Conservation (phyloP, 352 stramenopile species). For the Globisporangium mamillatum region DNA sequence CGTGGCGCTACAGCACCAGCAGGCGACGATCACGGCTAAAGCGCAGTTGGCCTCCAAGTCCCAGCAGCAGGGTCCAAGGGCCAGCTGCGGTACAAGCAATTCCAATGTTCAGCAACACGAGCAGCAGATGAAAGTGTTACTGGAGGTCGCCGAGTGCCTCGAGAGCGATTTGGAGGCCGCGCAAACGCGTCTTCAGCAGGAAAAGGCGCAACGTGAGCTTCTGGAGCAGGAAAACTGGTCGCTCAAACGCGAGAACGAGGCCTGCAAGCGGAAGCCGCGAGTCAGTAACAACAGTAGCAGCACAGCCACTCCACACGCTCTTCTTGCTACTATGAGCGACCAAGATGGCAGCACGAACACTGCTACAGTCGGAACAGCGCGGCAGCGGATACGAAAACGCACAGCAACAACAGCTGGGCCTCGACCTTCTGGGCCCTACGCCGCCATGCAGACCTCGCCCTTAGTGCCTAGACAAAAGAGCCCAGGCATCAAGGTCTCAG, state of each 20-base stretch:
- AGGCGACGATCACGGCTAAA: constrained; percentile 14
- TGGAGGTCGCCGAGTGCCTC: constrained; percentile 61
- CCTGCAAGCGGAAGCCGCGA: constrained; percentile 14
- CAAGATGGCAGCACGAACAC: background rate
- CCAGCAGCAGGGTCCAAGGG: background rate
- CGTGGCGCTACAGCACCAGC: constrained; percentile 32
- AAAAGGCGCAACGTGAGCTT: constrained; percentile 44
- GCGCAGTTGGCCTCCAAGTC: background rate
- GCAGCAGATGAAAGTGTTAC: constrained; percentile 51
- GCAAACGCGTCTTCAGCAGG: constrained; percentile 38
- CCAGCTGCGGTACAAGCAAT: background rate
- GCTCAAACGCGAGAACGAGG: constrained; percentile 35
- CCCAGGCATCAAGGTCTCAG: background rate
- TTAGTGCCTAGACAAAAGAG: background rate
- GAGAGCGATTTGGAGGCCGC: constrained; percentile 55
- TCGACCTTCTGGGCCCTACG: background rate
- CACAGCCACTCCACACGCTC: background rate
- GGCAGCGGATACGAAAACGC: constrained; percentile 23
- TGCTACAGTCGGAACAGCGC: background rate
- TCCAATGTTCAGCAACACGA: constrained; percentile 12
- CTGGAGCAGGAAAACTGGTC: constrained; percentile 45
- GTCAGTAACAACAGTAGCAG: background rate
- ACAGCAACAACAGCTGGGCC: background rate
- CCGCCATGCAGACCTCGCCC: background rate
- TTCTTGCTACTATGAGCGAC: background rate